phyloP scores from a whole-genome alignment of 352 stramenopile genomes.

The Pythium rhizo-oryzae region DNA sequence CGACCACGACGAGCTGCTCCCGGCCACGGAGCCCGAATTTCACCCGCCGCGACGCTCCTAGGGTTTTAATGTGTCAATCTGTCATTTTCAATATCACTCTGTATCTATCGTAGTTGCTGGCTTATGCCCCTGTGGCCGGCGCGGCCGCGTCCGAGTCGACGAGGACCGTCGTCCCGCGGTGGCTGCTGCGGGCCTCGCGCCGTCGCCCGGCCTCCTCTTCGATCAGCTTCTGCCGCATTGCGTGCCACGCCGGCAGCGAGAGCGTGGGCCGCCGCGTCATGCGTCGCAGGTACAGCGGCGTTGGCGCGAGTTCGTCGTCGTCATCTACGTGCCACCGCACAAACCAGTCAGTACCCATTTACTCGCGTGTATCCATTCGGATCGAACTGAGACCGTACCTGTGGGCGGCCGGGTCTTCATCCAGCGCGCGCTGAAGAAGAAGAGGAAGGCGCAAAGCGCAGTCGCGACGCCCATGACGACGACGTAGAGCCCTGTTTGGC shows the following conservation, averaged over 20 bases:
- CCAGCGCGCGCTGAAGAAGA: constrained; percentile 23
- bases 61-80: not conserved
- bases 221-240: constrained; percentile 25
- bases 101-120: no score
- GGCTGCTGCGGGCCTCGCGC: not conserved
- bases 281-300: not conserved
- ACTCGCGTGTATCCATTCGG: no score
- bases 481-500: constrained; percentile 18
- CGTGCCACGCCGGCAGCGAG: constrained; percentile 11
- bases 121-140: not conserved
- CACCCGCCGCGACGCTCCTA: not conserved
- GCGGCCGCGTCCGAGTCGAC: not conserved
- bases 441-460: constrained; percentile 5
- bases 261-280: not conserved
- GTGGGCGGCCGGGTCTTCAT: not conserved
- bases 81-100: not conserved
- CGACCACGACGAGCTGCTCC: constrained; percentile 32
- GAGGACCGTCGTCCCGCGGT: not conserved
- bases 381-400: not conserved
- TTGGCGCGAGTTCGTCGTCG: not conserved
- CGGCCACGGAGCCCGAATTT: constrained; percentile 20
- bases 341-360: no score
- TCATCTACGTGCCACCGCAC: not conserved
- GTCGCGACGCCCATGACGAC: constrained; percentile 5
- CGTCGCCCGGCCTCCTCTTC: constrained; percentile 7